Conservation (phyloP, 2,329 filamentous ascomycete genomes). For the Aspergillus carbonarius region DNA sequence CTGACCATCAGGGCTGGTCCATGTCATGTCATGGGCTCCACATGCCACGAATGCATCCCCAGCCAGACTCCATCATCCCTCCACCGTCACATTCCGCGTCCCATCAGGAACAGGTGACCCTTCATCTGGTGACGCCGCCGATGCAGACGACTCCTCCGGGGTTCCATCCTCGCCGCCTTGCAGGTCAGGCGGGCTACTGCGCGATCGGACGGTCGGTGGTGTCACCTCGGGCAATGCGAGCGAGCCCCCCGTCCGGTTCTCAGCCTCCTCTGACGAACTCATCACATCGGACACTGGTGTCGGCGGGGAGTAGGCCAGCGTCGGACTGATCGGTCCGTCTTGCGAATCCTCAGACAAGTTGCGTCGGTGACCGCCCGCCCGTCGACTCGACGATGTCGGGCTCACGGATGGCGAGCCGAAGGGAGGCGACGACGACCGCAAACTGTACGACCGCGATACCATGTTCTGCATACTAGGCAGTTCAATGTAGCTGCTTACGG, state of each 20-base stretch:
- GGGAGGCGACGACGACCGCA: constrained; percentile 38
- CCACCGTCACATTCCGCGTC: neutral
- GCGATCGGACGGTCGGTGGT: constrained; percentile 26
- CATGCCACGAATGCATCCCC: neutral
- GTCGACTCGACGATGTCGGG: constrained; percentile 34
- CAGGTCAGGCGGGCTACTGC: constrained; percentile 33
- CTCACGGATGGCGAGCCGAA: constrained; percentile 39
- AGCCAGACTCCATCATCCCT: neutral
- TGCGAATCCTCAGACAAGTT: constrained; percentile 38
- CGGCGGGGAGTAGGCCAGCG: constrained; percentile 39
- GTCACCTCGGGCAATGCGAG: constrained; percentile 24
- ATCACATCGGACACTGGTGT: constrained; percentile 38
- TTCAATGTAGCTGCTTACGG: constrained; percentile 45
- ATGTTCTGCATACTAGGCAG: constrained; percentile 49
- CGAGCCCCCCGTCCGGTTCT: constrained; percentile 19
- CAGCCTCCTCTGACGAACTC: constrained; percentile 15
- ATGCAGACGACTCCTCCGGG: neutral
- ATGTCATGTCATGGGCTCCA: constrained; percentile 1
- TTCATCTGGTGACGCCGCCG: neutral
- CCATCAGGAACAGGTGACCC: neutral
- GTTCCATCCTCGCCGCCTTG: constrained; percentile 13
- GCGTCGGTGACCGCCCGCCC: constrained; percentile 27
- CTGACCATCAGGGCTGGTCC: neutral
- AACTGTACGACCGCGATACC: constrained; percentile 45
- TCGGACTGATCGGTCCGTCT: constrained; percentile 27